Evolutionary conservation across 2,329 filamentous ascomycete species (phyloP).

Genomic region (Ascochyta lentis): DNA sequence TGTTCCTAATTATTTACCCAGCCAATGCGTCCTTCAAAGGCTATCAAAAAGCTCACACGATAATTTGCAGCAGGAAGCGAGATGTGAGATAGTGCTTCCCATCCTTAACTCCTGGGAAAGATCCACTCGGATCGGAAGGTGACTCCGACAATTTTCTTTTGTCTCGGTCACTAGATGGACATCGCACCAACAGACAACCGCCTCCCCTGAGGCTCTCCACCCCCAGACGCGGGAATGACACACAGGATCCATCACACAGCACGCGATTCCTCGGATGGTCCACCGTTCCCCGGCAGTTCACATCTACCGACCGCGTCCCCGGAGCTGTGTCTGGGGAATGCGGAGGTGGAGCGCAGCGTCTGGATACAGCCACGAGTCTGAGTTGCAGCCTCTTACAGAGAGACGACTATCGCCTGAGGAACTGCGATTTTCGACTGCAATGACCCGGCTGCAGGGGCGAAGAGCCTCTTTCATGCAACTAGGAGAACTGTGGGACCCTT

Average conservation of each 20-base stretch:
- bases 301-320: neutral
- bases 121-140: neutral
- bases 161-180: neutral
- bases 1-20: neutral
- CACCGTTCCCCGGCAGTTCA: neutral
- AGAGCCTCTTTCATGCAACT: no score
- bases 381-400: neutral
- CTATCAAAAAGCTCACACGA: neutral
- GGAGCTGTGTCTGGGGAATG: neutral
- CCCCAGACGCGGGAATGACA: neutral
- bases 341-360: neutral
- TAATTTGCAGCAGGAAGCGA: no score
- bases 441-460: no score
- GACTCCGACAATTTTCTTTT: neutral
- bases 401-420: no score
- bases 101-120: neutral
- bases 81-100: neutral
- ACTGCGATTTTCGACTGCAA: no score
- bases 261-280: neutral
- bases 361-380: neutral
- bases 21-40: neutral
- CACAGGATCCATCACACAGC: neutral
- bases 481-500: no score
- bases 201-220: neutral
- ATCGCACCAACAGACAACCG: neutral